Conservation (phyloP, 345 rosid genomes). For the Raphanus raphanistrum region DNA sequence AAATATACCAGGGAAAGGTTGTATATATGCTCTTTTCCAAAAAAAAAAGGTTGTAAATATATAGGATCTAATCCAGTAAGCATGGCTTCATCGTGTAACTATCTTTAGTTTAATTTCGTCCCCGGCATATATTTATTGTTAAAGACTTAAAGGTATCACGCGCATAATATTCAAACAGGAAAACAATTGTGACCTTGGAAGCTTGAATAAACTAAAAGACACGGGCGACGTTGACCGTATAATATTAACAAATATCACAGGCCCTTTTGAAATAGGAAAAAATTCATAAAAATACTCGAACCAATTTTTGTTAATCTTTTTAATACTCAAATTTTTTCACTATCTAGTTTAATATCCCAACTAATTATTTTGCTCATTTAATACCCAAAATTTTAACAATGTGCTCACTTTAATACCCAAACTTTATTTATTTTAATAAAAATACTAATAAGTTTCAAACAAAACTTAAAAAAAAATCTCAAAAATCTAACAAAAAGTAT, state of each 20-base stretch:
- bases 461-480: too few relatives aligned
- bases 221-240: constrained; percentile 13
- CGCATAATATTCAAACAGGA: neutral
- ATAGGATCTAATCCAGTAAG: constrained; percentile 9
- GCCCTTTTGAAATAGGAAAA: constrained; percentile 7
- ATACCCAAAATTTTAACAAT: too few relatives aligned
- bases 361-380: too few relatives aligned
- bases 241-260: constrained; percentile 16
- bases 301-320: too few relatives aligned
- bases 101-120: neutral
- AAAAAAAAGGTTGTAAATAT: too few relatives aligned
- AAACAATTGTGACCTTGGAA: neutral
- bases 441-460: too few relatives aligned
- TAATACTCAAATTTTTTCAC: too few relatives aligned
- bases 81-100: neutral
- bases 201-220: constrained; percentile 3
- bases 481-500: too few relatives aligned
- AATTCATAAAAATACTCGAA: too few relatives aligned
- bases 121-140: neutral
- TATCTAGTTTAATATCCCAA: too few relatives aligned
- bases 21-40: neutral
- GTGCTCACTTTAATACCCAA: too few relatives aligned
- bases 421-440: too few relatives aligned
- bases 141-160: neutral
- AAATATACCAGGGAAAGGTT: neutral